phyloP scores from a whole-genome alignment of 306 rosid genomes.

The Trifolium repens region DNA sequence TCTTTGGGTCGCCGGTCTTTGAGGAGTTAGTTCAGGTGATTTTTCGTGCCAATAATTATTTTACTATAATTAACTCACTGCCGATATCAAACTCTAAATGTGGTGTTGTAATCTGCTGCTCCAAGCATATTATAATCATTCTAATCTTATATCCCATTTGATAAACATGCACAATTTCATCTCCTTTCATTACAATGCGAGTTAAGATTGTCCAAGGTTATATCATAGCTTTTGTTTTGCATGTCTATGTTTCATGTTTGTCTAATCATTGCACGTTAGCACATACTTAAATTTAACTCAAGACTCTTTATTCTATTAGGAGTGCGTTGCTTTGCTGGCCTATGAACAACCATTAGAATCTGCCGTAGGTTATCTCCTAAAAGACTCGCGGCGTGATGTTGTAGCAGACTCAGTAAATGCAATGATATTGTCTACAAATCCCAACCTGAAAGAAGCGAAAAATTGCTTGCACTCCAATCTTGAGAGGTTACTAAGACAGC shows the following conservation, averaged over 20 bases:
- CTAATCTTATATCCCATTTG: background rate
- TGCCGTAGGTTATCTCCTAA: constrained; percentile 82
- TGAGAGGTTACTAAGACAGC: constrained; percentile 85
- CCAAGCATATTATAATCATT: constrained; percentile 24
- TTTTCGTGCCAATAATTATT: constrained; percentile 15
- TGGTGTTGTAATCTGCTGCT: background rate
- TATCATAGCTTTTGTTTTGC: background rate
- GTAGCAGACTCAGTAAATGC: constrained; percentile 93
- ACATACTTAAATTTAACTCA: constrained; percentile 17
- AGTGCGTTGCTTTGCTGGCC: constrained; percentile 93
- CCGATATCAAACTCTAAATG: background rate
- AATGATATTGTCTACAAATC: constrained; percentile 85
- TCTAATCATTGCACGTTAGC: constrained; percentile 6
- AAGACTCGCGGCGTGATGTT: constrained; percentile 84
- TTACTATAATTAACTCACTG: background rate
- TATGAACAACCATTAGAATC: constrained; percentile 83
- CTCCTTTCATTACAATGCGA: background rate
- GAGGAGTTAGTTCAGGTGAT: constrained; percentile 85
- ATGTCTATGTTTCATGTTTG: background rate
- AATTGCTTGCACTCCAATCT: constrained; percentile 75
- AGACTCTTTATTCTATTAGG: constrained; percentile 53
- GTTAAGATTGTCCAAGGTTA: constrained; percentile 9
- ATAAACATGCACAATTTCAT: constrained; percentile 3
- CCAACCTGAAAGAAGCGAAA: constrained; percentile 66
- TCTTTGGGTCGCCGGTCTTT: constrained; percentile 67